These are phyloP conservation scores for Hypoxylon intermedium DNA, from an alignment of 495 filamentous ascomycete species.

Conservation along the genomic window DNA sequence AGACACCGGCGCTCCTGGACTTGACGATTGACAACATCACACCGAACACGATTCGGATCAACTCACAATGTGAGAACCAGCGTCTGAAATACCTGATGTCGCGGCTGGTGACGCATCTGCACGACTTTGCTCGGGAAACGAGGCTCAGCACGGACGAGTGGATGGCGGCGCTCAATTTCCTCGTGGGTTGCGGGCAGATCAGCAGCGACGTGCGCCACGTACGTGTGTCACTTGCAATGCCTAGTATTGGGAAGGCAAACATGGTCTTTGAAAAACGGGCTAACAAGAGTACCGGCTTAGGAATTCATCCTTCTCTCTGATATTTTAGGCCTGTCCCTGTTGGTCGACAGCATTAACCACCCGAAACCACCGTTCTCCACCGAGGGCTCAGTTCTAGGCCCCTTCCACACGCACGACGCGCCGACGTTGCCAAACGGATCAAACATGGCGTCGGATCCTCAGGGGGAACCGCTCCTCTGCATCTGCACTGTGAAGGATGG, in stretches of 20 bases:
- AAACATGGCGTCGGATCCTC: slow-evolving; percentile 73
- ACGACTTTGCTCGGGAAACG: slow-evolving; percentile 85
- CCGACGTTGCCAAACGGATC: slow-evolving; percentile 67
- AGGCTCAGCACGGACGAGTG: slow-evolving; percentile 79
- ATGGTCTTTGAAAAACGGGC: neutral
- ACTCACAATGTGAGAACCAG: slow-evolving; percentile 69
- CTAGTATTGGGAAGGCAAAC: neutral
- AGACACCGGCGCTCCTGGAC: slow-evolving; percentile 63
- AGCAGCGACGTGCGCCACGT: slow-evolving; percentile 74
- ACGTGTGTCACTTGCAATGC: slow-evolving; percentile 29
- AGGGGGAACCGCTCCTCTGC: slow-evolving; percentile 75
- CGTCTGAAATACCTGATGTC: slow-evolving; percentile 77
- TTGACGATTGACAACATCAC: slow-evolving; percentile 86
- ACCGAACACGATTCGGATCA: slow-evolving; percentile 74
- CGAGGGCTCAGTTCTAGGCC: slow-evolving; percentile 88
- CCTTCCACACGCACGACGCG: slow-evolving; percentile 94
- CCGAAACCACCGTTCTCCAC: slow-evolving; percentile 79
- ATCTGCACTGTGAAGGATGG: slow-evolving; percentile 78
- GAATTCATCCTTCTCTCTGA: slow-evolving; percentile 97
- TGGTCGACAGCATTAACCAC: slow-evolving; percentile 91
- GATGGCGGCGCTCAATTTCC: slow-evolving; percentile 74
- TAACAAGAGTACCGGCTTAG: slow-evolving; percentile 46
- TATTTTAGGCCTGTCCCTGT: slow-evolving; percentile 84
- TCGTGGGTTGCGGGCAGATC: slow-evolving; percentile 77
- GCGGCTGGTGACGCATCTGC: slow-evolving; percentile 76